phyloP scores from a whole-genome alignment of 495 filamentous ascomycete species.

The Chaetomium fimeti region DNA sequence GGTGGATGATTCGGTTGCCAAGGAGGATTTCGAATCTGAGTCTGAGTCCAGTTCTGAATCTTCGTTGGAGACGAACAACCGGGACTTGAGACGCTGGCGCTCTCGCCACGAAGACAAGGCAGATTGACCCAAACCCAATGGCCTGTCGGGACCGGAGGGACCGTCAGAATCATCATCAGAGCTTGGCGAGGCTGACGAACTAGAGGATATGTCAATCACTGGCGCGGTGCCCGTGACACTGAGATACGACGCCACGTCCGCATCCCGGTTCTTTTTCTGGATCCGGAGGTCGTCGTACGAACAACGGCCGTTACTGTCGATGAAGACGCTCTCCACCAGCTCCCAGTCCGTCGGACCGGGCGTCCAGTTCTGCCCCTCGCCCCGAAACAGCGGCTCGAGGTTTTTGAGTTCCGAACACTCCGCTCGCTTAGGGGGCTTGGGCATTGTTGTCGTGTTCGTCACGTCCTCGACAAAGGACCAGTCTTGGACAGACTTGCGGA shows the following conservation, averaged over 20 bases:
- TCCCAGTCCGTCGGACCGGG: conserved; percentile 26
- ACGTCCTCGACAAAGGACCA: conserved; percentile 41
- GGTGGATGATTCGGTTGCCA: background rate
- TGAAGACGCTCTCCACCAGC: conserved; percentile 32
- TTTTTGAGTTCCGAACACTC: conserved; percentile 31
- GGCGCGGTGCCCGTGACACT: background rate
- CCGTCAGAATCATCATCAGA: background rate
- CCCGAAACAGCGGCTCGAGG: conserved; percentile 23
- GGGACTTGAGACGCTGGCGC: background rate
- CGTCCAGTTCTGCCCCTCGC: conserved; percentile 19
- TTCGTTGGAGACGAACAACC: background rate
- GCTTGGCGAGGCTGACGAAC: background rate
- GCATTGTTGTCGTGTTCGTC: conserved; percentile 22
- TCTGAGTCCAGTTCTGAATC: too few relatives aligned
- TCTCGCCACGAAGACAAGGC: background rate
- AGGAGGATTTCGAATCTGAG: background rate
- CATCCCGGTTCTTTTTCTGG: conserved; percentile 16
- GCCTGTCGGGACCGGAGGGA: background rate
- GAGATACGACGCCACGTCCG: conserved; percentile 19
- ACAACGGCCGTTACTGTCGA: conserved; percentile 19
- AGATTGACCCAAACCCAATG: background rate
- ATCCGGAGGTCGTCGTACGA: conserved; percentile 27
- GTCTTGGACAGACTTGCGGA: conserved; percentile 29
- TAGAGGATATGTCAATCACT: background rate
- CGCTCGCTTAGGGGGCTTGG: conserved; percentile 17